phyloP scores from a whole-genome alignment of 192 early-diverging fungal species.

The Mortierella alpina region DNA sequence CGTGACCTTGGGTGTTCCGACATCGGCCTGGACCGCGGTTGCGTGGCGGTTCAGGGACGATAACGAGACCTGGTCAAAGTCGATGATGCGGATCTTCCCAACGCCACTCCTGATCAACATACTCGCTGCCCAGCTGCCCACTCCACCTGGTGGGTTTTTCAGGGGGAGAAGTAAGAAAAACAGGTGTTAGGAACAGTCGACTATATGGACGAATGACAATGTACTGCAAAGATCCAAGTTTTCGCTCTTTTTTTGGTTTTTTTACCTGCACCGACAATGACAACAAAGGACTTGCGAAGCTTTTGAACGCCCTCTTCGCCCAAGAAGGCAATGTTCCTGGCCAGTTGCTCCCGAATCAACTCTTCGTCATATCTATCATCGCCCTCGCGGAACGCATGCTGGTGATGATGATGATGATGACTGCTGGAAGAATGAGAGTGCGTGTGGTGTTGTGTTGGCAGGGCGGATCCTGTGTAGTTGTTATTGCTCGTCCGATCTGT shows the following conservation, averaged over 20 bases:
- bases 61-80: constrained; percentile 97
- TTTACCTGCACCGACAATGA: constrained; percentile 89
- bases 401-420: not conserved
- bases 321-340: constrained; percentile 89
- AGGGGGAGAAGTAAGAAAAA: not conserved
- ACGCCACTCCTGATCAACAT: constrained; percentile 94
- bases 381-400: not conserved
- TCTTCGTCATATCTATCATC: constrained; percentile 63
- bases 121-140: constrained; percentile 89
- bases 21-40: constrained; percentile 89
- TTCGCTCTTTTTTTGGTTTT: too few relatives aligned
- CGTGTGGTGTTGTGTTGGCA: not conserved
- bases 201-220: too few relatives aligned
- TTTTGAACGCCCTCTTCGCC: constrained; percentile 82
- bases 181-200: too few relatives aligned
- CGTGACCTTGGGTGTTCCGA: constrained; percentile 88
- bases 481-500: constrained; percentile 1
- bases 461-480: not conserved
- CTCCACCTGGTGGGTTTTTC: constrained; percentile 68
- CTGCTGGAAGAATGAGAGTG: not conserved
- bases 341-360: constrained; percentile 86
- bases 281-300: constrained; percentile 84
- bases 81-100: constrained; percentile 86
- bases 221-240: too few relatives aligned
- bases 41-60: constrained; percentile 96